These are phyloP conservation scores for Incumbomyces lentus DNA, from an alignment of 2,329 filamentous ascomycete species.

Conservation along the genomic window DNA sequence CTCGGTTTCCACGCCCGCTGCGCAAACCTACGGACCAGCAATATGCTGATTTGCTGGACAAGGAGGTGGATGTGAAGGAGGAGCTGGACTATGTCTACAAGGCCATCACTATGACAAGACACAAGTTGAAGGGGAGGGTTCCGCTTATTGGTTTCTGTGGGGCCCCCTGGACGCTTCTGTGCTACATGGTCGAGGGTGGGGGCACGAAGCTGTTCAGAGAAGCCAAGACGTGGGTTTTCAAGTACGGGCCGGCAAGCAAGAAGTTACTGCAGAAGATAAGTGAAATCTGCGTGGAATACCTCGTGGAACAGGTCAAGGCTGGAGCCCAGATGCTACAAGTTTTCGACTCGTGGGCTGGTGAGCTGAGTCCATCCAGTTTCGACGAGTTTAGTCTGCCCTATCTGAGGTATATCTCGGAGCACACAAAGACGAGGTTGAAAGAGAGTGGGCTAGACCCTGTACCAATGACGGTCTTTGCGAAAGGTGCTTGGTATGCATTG, in stretches of 20 bases:
- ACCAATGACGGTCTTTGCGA: constrained; percentile 96
- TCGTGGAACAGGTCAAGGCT: constrained; percentile 83
- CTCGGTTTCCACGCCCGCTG: constrained; percentile 82
- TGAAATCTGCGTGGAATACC: constrained; percentile 86
- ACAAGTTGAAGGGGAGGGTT: constrained; percentile 78
- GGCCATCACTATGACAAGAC: constrained; percentile 80
- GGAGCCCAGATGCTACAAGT: constrained; percentile 94
- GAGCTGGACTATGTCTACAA: constrained; percentile 93
- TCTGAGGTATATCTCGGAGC: constrained; percentile 68
- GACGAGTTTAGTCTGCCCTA: constrained; percentile 78
- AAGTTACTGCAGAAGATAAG: constrained; percentile 80
- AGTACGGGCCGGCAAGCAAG: constrained; percentile 70
- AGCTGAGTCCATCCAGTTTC: constrained; percentile 77
- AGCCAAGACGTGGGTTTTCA: constrained; percentile 95
- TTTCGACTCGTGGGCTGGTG: constrained; percentile 96
- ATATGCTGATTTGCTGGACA: constrained; percentile 65
- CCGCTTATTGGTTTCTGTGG: constrained; percentile 95
- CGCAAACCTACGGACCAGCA: constrained; percentile 70
- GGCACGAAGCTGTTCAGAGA: constrained; percentile 91
- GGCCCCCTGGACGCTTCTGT: constrained; percentile 90
- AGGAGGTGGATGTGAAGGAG: constrained; percentile 69
- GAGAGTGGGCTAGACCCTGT: constrained; percentile 69
- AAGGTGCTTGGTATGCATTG: constrained; percentile 92
- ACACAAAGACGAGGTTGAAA: constrained; percentile 63
- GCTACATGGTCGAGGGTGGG: constrained; percentile 98